Evolutionary conservation across 2,329 filamentous ascomycete species (phyloP), one percentile per base, ranked within the genome.

Genomic region (Nothophoma quercina): DNA sequence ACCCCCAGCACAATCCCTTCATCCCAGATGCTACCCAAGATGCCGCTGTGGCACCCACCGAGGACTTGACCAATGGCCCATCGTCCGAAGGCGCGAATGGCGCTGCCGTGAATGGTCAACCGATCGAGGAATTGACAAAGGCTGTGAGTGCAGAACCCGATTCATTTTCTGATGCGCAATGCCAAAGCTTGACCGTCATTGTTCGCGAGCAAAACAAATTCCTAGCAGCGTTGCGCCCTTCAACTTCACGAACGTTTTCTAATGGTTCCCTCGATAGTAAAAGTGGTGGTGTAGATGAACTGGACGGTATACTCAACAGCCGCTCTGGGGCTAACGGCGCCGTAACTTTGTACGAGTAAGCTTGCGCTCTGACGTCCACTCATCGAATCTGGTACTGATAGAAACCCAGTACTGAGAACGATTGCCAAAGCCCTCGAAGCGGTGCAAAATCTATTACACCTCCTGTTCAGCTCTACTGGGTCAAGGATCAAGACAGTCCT

Each of bases 201-300:
- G 79, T 85, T 47, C 79, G 74, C 61, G 77, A 73, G 46, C 73
- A 74, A 64, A 69, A 67, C 45, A 59, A 62, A 46, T 56, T 52
- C 50, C 67, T 65, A 67, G 60, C 66, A 56, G 67, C 55, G 64
- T 58, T 59, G 71, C 60, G 64, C 52, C 73, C 56, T 55, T 57
- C 56, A 59, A 50, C 61, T 54, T 62, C 66, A 51, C 76, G 79
- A 69, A 83, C 79, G 16, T 83, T 83, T 70, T 83, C 81, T 56
- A 82, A 84, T 69, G 78, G 80, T 57, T 82, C 78, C 41, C 79
- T 85, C 71, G 79, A 86, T 72, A 78, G 77, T 64, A 78, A 75
- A 69, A 55, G 41, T 57, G 77, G 74, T 62, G 78, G 81, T 67
- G 74, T 76, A 64, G 76, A 79, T 58, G 79, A 83, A 67, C 64